Evolutionary conservation across 139 green algal species (phyloP).

Genomic region (Volvox reticuliferus): DNA sequence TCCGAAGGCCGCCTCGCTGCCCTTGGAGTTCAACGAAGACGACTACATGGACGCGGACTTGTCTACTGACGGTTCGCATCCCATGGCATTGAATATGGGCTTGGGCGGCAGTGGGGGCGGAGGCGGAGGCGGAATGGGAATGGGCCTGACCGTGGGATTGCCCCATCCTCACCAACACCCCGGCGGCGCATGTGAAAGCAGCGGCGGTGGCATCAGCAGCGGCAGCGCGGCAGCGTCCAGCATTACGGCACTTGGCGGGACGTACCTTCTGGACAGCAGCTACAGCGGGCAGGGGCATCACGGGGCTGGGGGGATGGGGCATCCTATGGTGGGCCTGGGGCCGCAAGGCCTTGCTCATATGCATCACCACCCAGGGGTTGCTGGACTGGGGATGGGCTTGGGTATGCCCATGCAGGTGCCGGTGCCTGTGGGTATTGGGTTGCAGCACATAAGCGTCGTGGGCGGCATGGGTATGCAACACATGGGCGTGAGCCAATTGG

Average conservation of each 20-base stretch:
- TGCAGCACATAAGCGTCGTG: constrained; percentile 6
- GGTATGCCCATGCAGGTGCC: background rate
- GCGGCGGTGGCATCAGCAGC: background rate
- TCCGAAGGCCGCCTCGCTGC: background rate
- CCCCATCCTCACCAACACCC: background rate
- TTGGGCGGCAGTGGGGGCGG: background rate
- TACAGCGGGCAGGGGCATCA: background rate
- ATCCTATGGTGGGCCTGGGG: background rate
- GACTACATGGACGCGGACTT: constrained; percentile 40
- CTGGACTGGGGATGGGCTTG: background rate
- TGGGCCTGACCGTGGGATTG: background rate
- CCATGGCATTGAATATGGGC: background rate
- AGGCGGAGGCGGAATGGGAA: background rate
- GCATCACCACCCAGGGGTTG: background rate
- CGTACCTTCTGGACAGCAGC: constrained; percentile 23
- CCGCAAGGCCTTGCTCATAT: background rate
- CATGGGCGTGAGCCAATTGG: background rate
- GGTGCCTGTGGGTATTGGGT: background rate
- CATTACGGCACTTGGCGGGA: background rate
- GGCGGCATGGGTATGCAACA: background rate
- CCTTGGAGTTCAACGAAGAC: constrained; percentile 48
- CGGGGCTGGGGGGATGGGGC: background rate
- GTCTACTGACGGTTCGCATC: background rate
- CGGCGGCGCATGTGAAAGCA: background rate
- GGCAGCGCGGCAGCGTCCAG: background rate